phyloP scores from a whole-genome alignment of 1,139 yeast genomes.

The Yarrowia galli region DNA sequence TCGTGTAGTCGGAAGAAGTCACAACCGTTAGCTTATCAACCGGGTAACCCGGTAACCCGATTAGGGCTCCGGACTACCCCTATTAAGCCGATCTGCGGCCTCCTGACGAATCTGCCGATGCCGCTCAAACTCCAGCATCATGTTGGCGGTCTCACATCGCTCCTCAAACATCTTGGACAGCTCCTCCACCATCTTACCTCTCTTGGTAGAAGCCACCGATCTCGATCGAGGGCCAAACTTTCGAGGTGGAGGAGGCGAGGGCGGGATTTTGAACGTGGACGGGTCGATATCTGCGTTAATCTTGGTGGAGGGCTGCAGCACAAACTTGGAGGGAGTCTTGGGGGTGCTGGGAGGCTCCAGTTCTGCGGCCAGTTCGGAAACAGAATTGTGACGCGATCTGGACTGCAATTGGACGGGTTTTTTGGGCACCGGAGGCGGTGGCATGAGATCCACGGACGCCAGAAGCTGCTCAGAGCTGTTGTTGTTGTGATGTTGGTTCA shows the following conservation, averaged over 20 bases:
- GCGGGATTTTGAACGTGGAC: conserved; percentile 39
- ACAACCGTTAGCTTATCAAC: no score
- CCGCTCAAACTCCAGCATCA: conserved; percentile 44
- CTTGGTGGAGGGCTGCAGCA: conserved; percentile 42
- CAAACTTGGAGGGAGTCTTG: conserved; percentile 39
- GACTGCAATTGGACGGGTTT: conserved; percentile 37
- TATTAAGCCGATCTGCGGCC: conserved; percentile 23
- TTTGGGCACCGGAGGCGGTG: conserved; percentile 42
- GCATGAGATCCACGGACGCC: conserved; percentile 33
- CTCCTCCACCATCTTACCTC: conserved; percentile 50
- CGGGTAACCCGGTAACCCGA: not conserved
- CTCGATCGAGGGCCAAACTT: conserved; percentile 43
- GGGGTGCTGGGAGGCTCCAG: conserved; percentile 41
- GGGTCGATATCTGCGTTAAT: conserved; percentile 39
- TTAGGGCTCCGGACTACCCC: conserved; percentile 20
- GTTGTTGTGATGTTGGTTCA: not conserved
- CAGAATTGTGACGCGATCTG: conserved; percentile 16
- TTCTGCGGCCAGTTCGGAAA: conserved; percentile 15
- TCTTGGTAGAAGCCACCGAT: conserved; percentile 43
- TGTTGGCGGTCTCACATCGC: conserved; percentile 44
- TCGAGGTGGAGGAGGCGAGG: conserved; percentile 41
- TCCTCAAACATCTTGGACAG: conserved; percentile 50
- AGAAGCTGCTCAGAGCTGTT: not conserved
- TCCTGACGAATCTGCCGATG: conserved; percentile 30
- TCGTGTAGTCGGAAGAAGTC: no score